Evolutionary conservation across 2,329 filamentous ascomycete species (phyloP), one percentile per base, ranked within the genome.

Genomic region (Botrytis pseudocinerea): DNA sequence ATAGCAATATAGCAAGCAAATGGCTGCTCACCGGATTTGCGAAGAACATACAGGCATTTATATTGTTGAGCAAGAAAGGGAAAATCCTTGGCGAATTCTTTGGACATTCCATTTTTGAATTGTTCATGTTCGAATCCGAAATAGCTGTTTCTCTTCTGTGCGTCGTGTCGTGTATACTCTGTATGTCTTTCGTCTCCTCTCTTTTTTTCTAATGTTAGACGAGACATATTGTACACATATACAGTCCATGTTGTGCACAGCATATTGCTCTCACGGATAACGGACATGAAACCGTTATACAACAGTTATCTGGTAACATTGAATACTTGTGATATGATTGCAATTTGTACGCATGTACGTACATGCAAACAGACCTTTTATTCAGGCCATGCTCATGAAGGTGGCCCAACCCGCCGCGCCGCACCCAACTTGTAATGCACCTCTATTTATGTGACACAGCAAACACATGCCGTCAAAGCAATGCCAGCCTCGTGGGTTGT

Each of bases 401-500:
- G 46, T 61, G 38, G 38, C 59, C 59, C 35, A 14, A 61, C 51
- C 51, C 14, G 51, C 51, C 60, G 60, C 35, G 59, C 59, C 60
- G 60, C 35, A 62, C 25, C 46, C 35, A 68, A 57, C 46, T 68
- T 38, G 25, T 25, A 22, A n/a, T 68, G 48, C 48, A 40, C 40
- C 35, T 54, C 5, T 35, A 32, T 35, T 46, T 59, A 38, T 44
- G 70, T 59, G 48, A 66, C 59, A 60, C 61, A 59, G 62, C 48
- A 66, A 66, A 59, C 38, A 62, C 61, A 54, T 44, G 59, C 46
- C 44, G 35, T 65, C 42, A 54, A 57, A 51, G 60, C 60, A 65
- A 22, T 59, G 54, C 59, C 62, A 68, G 51, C 62, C 62, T 72
- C 62, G 63, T 72, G 62, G 70, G 40, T 42, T 71, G 20, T 61